Conservation (phyloP, 192 early-diverging fungal genomes). For the Coemansia sp. region DNA sequence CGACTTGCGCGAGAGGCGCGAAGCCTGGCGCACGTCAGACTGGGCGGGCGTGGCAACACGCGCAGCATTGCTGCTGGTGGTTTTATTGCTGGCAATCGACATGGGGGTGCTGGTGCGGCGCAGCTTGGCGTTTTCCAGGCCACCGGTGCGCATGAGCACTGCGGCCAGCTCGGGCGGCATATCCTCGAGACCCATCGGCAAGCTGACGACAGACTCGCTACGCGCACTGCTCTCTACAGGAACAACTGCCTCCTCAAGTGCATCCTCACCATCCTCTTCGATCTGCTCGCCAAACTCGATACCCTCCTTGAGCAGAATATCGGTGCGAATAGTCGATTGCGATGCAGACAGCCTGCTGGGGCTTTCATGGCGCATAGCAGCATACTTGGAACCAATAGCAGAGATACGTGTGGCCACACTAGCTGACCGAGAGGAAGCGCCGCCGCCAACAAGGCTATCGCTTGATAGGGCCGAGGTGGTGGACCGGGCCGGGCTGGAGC, state of each 20-base stretch:
- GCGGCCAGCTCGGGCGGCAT: slow-evolving; percentile 46
- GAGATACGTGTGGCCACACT: slow-evolving; percentile 43
- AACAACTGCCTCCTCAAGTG: slow-evolving; percentile 31
- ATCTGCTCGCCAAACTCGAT: slow-evolving; percentile 36
- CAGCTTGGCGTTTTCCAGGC: slow-evolving; percentile 22
- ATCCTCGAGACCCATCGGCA: slow-evolving; percentile 42
- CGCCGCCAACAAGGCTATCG: slow-evolving; percentile 44
- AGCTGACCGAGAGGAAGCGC: slow-evolving; percentile 38
- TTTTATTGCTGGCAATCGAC: not conserved
- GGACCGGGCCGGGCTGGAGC: slow-evolving; percentile 1
- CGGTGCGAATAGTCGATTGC: slow-evolving; percentile 45
- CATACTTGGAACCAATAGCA: slow-evolving; percentile 24
- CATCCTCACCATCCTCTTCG: slow-evolving; percentile 17
- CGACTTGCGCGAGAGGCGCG: not conserved
- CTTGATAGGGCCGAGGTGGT: slow-evolving; percentile 20
- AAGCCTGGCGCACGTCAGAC: not conserved
- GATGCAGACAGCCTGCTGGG: slow-evolving; percentile 32
- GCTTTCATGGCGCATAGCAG: slow-evolving; percentile 16
- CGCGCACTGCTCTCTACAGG: slow-evolving; percentile 14
- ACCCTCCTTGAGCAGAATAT: slow-evolving; percentile 36
- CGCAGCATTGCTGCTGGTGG: slow-evolving; percentile 6
- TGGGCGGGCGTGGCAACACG: no score
- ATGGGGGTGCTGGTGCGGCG: slow-evolving; percentile 25
- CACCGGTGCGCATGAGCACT: slow-evolving; percentile 45
- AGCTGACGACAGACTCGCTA: slow-evolving; percentile 34